Conservation (phyloP, 768 basidiomycete genomes). For the Punctularia strigosozonata region DNA sequence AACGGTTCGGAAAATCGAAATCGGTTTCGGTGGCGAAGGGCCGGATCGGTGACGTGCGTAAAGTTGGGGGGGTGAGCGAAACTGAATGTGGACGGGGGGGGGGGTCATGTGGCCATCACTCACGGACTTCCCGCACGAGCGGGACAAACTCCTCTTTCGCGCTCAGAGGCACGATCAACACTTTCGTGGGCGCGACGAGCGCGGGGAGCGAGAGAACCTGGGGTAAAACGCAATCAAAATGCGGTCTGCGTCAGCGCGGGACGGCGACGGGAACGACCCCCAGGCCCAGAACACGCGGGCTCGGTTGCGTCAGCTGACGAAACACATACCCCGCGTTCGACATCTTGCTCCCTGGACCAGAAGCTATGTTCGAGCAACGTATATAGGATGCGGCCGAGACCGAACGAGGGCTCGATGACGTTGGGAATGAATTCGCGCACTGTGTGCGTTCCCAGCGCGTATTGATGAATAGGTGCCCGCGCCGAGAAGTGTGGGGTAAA, state of each 20-base stretch:
- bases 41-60: no score
- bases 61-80: not conserved
- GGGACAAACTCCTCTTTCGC: slow-evolving; percentile 76
- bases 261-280: no score
- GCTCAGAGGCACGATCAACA: slow-evolving; percentile 90
- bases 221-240: slow-evolving; percentile 3
- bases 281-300: not conserved
- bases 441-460: no score
- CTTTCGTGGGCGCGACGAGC: slow-evolving; percentile 89
- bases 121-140: slow-evolving; percentile 82
- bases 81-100: not conserved
- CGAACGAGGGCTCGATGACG: slow-evolving; percentile 98
- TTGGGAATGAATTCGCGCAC: slow-evolving; percentile 95
- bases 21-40: no score
- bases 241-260: no score
- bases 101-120: slow-evolving; percentile 23
- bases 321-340: slow-evolving; percentile 76
- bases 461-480: no score
- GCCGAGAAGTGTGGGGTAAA: no score
- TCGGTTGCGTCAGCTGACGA: not conserved
- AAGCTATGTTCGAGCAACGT: slow-evolving; percentile 89
- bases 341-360: slow-evolving; percentile 89
- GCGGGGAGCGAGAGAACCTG: slow-evolving; percentile 87
- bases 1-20: slow-evolving; percentile 6
- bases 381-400: slow-evolving; percentile 92